These are phyloP conservation scores for Nemania serpens DNA, from an alignment of 2,329 filamentous ascomycete genomes.

Conservation along the genomic window DNA sequence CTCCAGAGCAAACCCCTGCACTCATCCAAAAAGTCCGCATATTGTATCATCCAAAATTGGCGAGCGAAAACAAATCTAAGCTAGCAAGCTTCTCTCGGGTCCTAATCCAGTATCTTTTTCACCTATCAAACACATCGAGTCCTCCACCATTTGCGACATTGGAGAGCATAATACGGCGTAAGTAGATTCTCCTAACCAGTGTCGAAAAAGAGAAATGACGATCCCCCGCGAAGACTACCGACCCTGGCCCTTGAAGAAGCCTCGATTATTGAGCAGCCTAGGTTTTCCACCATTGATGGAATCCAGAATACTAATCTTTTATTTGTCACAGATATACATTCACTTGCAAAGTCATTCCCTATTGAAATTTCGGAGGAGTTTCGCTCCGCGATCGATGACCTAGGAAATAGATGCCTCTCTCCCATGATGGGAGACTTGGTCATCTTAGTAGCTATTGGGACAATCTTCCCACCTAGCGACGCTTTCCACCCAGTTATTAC, in stretches of 20 bases:
- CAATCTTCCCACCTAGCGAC: slow-evolving; percentile 92
- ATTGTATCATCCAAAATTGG: slow-evolving; percentile 87
- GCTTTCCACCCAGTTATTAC: slow-evolving; percentile 97
- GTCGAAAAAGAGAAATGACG: slow-evolving; percentile 47
- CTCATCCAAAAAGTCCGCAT: slow-evolving; percentile 89
- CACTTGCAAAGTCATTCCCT: slow-evolving; percentile 83
- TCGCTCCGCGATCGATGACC: slow-evolving; percentile 69
- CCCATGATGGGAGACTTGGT: slow-evolving; percentile 74
- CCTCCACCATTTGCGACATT: slow-evolving; percentile 66
- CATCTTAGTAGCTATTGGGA: slow-evolving; percentile 80
- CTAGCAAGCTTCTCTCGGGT: slow-evolving; percentile 69
- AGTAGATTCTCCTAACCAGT: not conserved
- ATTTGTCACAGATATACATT: slow-evolving; percentile 59
- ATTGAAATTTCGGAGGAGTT: slow-evolving; percentile 78
- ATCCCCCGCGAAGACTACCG: not conserved
- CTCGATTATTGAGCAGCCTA: not conserved
- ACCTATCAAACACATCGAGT: slow-evolving; percentile 50
- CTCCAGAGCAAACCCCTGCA: slow-evolving; percentile 69
- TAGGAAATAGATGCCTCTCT: slow-evolving; percentile 55
- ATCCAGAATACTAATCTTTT: slow-evolving; percentile 5
- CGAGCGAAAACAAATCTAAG: slow-evolving; percentile 82
- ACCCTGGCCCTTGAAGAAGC: not conserved
- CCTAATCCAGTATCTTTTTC: slow-evolving; percentile 66
- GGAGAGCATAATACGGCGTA: slow-evolving; percentile 81
- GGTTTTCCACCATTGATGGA: not conserved